phyloP scores from a whole-genome alignment of 371 early-diverging fungal genomes.

The Mortierella sp. region DNA sequence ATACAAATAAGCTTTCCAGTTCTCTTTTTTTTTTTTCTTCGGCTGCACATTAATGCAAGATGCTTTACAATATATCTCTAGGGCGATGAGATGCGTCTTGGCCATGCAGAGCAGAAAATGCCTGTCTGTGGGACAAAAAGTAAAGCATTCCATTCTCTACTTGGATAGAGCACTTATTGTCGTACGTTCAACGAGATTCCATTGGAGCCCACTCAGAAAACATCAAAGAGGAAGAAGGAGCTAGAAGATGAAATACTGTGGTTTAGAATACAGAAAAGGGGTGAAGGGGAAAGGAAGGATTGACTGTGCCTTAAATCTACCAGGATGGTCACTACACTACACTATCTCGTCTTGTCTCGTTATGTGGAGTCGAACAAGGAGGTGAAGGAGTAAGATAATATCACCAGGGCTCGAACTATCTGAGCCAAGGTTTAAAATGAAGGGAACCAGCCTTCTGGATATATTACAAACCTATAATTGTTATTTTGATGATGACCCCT shows the following conservation, averaged over 20 bases:
- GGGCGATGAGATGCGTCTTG: constrained; percentile 1
- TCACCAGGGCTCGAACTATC: no score
- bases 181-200: constrained; percentile 7
- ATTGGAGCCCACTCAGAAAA: not conserved
- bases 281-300: constrained; percentile 1
- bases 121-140: not conserved
- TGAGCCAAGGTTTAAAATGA: not conserved
- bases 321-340: not conserved
- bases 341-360: not conserved
- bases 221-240: not conserved
- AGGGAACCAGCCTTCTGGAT: not conserved
- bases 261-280: constrained; percentile 2
- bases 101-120: not conserved
- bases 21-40: not conserved
- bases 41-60: not conserved
- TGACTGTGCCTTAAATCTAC: not conserved
- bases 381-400: not conserved
- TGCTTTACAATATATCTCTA: constrained; percentile 17
- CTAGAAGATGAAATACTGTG: not conserved
- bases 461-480: no score
- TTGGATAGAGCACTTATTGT: not conserved
- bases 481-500: no score
- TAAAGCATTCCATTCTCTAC: not conserved
- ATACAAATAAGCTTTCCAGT: not conserved
- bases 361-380: not conserved